phyloP scores from a whole-genome alignment of 2,329 filamentous ascomycete genomes.

The Aspergillus tubingensis region DNA sequence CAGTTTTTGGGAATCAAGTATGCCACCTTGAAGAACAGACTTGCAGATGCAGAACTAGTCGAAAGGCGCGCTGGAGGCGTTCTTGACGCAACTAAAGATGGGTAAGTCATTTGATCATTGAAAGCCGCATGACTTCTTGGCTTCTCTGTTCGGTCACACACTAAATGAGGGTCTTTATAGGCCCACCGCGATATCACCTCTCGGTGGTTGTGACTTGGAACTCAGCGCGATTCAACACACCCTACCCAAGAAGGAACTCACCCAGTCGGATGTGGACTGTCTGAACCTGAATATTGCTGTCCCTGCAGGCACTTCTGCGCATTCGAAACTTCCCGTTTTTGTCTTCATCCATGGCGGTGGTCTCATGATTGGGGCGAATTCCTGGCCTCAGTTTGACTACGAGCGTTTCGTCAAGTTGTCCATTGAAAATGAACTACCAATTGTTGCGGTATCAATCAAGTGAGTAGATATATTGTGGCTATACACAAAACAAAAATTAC shows the following conservation, averaged over 20 bases:
- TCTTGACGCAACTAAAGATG: conserved; percentile 39
- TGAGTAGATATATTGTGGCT: conserved; percentile 24
- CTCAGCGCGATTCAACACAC: conserved; percentile 53
- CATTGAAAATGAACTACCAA: conserved; percentile 45
- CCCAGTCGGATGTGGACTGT: conserved; percentile 51
- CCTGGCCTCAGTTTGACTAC: conserved; percentile 56
- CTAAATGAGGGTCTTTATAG: conserved; percentile 20
- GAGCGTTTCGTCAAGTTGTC: conserved; percentile 50
- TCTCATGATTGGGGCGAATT: conserved; percentile 52
- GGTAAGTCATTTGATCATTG: conserved; percentile 26
- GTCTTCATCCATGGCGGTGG: conserved; percentile 58
- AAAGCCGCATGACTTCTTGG: too few species aligned
- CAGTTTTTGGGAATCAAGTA: conserved; percentile 44
- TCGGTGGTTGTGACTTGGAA: conserved; percentile 48
- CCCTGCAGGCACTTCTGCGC: conserved; percentile 32
- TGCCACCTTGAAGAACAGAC: conserved; percentile 35
- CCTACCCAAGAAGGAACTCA: conserved; percentile 42
- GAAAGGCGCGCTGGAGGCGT: conserved; percentile 26
- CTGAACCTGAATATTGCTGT: conserved; percentile 57
- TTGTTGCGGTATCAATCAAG: conserved; percentile 52
- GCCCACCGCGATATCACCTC: conserved; percentile 42
- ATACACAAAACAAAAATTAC: not conserved
- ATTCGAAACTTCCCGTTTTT: conserved; percentile 51
- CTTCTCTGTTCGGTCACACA: not conserved
- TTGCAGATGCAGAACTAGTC: conserved; percentile 38